phyloP scores from a whole-genome alignment of 768 basidiomycete genomes.

The Chalciporus sphaerocephalus region DNA sequence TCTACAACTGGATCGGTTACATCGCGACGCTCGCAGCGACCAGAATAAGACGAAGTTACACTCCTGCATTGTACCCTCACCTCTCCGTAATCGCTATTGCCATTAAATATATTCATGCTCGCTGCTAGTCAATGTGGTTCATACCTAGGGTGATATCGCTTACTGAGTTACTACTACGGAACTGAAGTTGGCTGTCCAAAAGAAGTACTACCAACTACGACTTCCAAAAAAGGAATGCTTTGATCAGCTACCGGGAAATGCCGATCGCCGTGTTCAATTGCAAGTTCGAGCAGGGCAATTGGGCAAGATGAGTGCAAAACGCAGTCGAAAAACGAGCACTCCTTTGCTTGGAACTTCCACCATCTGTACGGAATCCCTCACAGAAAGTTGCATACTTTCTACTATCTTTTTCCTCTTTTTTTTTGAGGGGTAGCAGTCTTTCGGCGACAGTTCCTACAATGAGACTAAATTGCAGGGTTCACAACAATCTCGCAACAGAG shows the following conservation, averaged over 20 bases:
- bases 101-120: background rate
- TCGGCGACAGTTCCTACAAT: background rate
- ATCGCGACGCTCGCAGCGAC: slow-evolving; percentile 19
- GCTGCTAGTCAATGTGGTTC: background rate
- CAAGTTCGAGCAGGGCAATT: slow-evolving; percentile 20
- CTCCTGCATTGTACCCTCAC: background rate
- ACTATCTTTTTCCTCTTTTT: slow-evolving; percentile 2
- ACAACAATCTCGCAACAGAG: background rate
- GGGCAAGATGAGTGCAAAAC: slow-evolving; percentile 18
- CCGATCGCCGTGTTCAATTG: slow-evolving; percentile 20
- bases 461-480: no score
- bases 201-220: slow-evolving; percentile 4
- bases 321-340: slow-evolving; percentile 24
- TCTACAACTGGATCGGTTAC: slow-evolving; percentile 11
- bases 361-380: slow-evolving; percentile 18
- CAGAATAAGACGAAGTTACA: background rate
- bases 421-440: slow-evolving; percentile 1
- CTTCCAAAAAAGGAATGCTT: slow-evolving; percentile 22
- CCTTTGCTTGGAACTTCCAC: slow-evolving; percentile 34
- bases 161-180: no score
- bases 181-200: no score
- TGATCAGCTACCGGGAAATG: slow-evolving; percentile 21
- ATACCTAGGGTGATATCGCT: no score
- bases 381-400: background rate
- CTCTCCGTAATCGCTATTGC: background rate